phyloP scores from a whole-genome alignment of 495 filamentous ascomycete species.

The Lophiostoma macrostomum region DNA sequence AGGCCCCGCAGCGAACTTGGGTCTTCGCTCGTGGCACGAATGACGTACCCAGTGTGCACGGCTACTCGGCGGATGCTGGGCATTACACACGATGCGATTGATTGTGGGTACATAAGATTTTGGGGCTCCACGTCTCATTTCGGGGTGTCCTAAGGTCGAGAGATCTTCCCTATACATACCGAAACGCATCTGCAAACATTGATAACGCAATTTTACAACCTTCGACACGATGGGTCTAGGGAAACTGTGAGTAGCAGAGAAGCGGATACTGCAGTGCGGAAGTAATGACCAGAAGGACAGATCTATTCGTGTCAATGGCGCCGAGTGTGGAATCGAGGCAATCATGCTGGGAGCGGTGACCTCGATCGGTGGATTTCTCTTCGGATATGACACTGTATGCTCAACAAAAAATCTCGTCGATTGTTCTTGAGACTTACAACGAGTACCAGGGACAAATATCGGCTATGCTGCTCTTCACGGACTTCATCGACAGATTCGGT shows the following conservation, averaged over 20 bases:
- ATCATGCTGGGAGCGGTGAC: slow-evolving; percentile 20
- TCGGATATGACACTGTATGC: slow-evolving; percentile 21
- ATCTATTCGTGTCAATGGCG: slow-evolving; percentile 20
- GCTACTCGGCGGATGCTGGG: slow-evolving; percentile 3
- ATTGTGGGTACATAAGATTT: no score
- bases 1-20: no score
- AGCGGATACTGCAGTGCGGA: background rate
- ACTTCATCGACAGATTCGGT: slow-evolving; percentile 22
- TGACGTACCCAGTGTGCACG: background rate
- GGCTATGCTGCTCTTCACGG: slow-evolving; percentile 12
- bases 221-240: slow-evolving; percentile 5
- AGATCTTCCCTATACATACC: background rate
- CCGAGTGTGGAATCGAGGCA: slow-evolving; percentile 20
- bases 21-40: background rate
- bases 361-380: slow-evolving; percentile 22
- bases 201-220: background rate
- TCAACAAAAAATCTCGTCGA: background rate
- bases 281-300: background rate
- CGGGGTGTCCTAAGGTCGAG: no score
- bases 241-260: slow-evolving; percentile 4
- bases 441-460: slow-evolving; percentile 15
- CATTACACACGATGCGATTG: background rate
- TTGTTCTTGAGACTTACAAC: background rate
- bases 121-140: no score
- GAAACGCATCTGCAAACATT: background rate